Percentiles rank a stretch among this genome's conserved stretches.
Conservation (phyloP, 345 rosid species). For the Brassica carinata region DNA sequence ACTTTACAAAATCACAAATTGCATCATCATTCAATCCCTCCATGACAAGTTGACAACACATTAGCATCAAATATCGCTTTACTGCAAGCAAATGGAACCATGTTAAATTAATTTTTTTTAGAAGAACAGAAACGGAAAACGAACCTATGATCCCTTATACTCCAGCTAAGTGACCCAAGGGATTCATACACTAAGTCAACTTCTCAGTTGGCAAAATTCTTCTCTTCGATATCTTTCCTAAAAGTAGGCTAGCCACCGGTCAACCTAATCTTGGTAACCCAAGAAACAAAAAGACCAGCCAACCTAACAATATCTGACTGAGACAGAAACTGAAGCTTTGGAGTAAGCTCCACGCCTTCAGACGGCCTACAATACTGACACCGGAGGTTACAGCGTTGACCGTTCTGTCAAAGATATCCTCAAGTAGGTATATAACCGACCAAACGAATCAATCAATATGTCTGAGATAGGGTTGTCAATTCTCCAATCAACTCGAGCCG, state of each 20-base stretch:
- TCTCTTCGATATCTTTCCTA: slow-evolving; percentile 76
- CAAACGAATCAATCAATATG: slow-evolving; percentile 59
- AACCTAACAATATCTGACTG: slow-evolving; percentile 66
- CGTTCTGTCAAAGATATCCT: slow-evolving; percentile 77
- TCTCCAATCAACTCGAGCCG: slow-evolving; percentile 42
- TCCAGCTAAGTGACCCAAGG: no score
- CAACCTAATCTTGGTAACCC: slow-evolving; percentile 82
- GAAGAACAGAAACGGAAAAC: no score
- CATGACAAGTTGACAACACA: slow-evolving; percentile 72
- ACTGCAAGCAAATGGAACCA: slow-evolving; percentile 1
- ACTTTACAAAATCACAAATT: slow-evolving; percentile 87
- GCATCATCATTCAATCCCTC: slow-evolving; percentile 93
- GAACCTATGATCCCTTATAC: no score
- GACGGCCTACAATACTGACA: no score
- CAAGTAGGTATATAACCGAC: slow-evolving; percentile 83
- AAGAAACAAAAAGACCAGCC: slow-evolving; percentile 71
- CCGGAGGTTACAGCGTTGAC: no score
- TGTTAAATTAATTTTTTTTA: no score
- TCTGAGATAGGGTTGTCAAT: slow-evolving; percentile 38
- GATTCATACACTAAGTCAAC: no score
- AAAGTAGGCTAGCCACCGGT: slow-evolving; percentile 96
- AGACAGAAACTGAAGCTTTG: slow-evolving; percentile 60
- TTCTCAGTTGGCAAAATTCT: no score
- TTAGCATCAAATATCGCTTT: slow-evolving; percentile 10
- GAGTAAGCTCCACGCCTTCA: slow-evolving; percentile 74